Evolutionary conservation across 768 basidiomycete genomes (phyloP).

Genomic region (Mycena capillaripes): DNA sequence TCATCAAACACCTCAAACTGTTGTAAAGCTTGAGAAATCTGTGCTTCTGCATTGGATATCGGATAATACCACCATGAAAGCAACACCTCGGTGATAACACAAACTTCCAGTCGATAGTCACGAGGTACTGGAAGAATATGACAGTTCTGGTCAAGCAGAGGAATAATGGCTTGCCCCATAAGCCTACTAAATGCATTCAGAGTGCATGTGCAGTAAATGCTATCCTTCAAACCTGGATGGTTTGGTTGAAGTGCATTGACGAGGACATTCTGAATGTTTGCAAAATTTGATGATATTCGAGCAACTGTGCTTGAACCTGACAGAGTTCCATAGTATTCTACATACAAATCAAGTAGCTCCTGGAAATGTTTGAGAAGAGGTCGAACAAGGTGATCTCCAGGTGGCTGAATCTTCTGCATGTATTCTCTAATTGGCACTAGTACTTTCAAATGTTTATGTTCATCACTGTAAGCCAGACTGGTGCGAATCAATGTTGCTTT

Average conservation of each 20-base stretch:
- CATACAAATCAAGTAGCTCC: background rate
- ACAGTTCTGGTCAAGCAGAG: background rate
- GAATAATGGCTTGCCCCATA: no score
- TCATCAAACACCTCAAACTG: background rate
- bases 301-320: background rate
- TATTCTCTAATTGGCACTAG: background rate
- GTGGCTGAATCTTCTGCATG: background rate
- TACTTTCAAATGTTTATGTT: background rate
- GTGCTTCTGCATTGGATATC: background rate
- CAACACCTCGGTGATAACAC: background rate
- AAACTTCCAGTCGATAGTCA: background rate
- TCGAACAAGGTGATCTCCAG: background rate
- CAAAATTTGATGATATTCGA: background rate
- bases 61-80: background rate
- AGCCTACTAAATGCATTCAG: background rate
- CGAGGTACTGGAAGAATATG: background rate
- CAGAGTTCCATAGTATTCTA: background rate
- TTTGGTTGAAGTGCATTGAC: background rate
- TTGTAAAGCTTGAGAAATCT: background rate
- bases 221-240: background rate
- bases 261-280: background rate
- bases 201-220: background rate
- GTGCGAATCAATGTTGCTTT: background rate
- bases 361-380: background rate
- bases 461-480: background rate